Base-by-base conservation (phyloP, 306 rosid genomes). In the Echinosophora koreensis region DNA sequence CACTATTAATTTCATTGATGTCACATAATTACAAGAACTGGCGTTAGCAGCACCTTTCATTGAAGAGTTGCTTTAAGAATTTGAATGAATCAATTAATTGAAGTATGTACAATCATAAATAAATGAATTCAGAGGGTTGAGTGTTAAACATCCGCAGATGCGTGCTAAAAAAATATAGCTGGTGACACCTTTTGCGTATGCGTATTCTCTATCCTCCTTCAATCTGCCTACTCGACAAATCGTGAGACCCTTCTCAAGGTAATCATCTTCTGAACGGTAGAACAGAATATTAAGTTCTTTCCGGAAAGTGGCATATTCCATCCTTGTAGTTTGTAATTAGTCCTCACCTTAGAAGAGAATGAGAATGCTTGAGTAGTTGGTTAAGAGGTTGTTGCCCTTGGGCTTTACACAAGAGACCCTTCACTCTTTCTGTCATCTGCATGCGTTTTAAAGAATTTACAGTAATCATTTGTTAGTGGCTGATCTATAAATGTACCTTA, bases 301-400 rank as follows among this genome's bases (percentile, higher is more conserved):
- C 58, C 41, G 42, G 50, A 47, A 34, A 50, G 56, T 1, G 4
- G 6, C 66, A 47, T 47, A 47, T 5, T 76, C 74, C 70, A 38
- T 54, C 46, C 65, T 76, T 15, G 22, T 5, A 41, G 5, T 71
- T 76, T 15, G 22, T 5, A 41, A 6, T 74, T 74, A 59, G 54
- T 16, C 32, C 7, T 94, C 86, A 90, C 41, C 96, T 88, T 55
- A 94, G 88, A 74, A 91, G 74, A 47, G 90, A 81, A 76, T 82
- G 93, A 89, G 98, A 90, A 83, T 87, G 98, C 88, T 83, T 90
- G 59, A 94, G 64, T 32, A 94, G 10, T 46, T 75, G 87, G 69
- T 76, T 81, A 0, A 94, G 80, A 57, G 89, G 87, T 81, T 80
- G 94, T 56, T 81, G 87, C 69, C 90, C 90, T 61, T 86, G 92